Evolutionary conservation across 441 rosid species (phyloP).

Genomic region (Pelargonium fulgidum): DNA sequence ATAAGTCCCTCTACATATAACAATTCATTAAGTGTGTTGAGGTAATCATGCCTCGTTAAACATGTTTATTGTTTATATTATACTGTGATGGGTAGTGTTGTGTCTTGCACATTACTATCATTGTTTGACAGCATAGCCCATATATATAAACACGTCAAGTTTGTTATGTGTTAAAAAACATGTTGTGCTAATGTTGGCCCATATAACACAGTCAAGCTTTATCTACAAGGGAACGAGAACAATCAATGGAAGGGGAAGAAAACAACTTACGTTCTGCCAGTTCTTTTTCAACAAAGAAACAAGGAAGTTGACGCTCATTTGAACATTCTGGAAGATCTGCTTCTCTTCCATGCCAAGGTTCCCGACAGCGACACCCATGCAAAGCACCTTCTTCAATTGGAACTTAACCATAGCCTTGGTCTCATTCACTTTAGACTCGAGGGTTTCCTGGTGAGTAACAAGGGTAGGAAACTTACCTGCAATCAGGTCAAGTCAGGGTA

Average conservation of each 20-base stretch:
- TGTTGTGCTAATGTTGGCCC: too few relatives aligned
- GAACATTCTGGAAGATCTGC: constrained; percentile 91
- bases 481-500: not conserved
- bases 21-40: too few relatives aligned
- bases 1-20: too few relatives aligned
- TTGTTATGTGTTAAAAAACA: too few relatives aligned
- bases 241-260: not conserved
- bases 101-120: too few relatives aligned
- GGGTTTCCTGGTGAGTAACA: constrained; percentile 82
- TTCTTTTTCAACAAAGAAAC: constrained; percentile 90
- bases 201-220: too few relatives aligned
- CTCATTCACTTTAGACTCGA: constrained; percentile 86
- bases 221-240: too few relatives aligned
- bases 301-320: constrained; percentile 87
- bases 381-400: constrained; percentile 88
- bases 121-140: too few relatives aligned
- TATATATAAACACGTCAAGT: too few relatives aligned
- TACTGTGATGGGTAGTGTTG: too few relatives aligned
- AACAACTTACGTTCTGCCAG: constrained; percentile 82
- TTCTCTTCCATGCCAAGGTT: constrained; percentile 84
- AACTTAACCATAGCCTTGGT: constrained; percentile 84
- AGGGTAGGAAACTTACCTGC: constrained; percentile 97
- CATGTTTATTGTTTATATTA: too few relatives aligned
- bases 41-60: too few relatives aligned
- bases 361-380: constrained; percentile 98